These are phyloP conservation scores for Lentinula sp. DNA, from an alignment of 768 basidiomycete species.

Conservation along the genomic window DNA sequence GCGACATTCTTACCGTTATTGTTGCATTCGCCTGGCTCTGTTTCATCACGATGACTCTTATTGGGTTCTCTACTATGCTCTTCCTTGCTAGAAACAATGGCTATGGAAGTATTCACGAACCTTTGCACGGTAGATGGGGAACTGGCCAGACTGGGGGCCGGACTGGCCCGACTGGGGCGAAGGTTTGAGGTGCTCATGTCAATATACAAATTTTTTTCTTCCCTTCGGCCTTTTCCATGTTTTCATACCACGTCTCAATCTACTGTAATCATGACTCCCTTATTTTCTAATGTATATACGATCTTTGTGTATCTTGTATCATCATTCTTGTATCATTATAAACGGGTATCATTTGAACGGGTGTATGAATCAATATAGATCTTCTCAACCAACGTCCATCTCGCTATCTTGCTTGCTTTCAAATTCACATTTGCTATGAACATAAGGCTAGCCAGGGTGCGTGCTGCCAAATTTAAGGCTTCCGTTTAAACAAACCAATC, in stretches of 20 bases:
- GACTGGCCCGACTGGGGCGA: not conserved
- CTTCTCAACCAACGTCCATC: not conserved
- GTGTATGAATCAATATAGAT: no score
- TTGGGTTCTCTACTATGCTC: not conserved
- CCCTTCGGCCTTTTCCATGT: not conserved
- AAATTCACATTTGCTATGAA: conserved; percentile 18
- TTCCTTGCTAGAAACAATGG: conserved; percentile 2
- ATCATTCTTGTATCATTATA: no score
- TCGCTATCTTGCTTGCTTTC: no score
- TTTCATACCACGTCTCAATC: not conserved
- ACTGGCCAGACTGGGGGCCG: not conserved
- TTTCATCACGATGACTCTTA: not conserved
- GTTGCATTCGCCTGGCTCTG: not conserved
- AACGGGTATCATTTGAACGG: not conserved
- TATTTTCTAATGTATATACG: no score
- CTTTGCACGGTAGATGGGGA: conserved; percentile 3
- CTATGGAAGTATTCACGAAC: not conserved
- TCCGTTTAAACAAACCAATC: not conserved
- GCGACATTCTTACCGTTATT: conserved; percentile 1
- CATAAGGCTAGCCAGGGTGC: conserved; percentile 41
- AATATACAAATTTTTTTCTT: no score
- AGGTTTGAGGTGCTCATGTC: not conserved
- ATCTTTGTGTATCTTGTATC: no score
- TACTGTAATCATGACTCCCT: no score
- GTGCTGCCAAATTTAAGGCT: conserved; percentile 13